Base-by-base conservation (phyloP, 768 basidiomycete species). In the Agaricus sinodeliciosus region DNA sequence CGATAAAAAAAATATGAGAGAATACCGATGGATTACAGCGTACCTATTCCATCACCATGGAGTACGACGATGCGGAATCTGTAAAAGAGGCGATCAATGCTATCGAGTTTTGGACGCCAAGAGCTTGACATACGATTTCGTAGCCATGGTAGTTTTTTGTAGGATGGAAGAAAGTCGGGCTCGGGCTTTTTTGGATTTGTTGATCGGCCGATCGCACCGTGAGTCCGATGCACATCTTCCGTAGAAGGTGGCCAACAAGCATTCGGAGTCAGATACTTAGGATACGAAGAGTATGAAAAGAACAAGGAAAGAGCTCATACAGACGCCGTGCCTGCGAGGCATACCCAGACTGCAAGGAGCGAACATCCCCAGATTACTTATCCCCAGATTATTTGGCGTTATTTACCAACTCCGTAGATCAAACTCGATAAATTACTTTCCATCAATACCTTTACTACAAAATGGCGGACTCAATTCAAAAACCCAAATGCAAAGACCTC, bases 1-100 rank as follows among this genome's bases (percentile, higher is more conserved):
- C 31, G 13, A 22, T 39, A 35, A 49, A 26, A 41, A 8, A 48
- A 26, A 15, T 26, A 42, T 40, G 48, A 44, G 25, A 45, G 47
- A 46, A 34, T 12, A 35, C 48, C 49, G 34, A 55, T 76, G 3
- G 31, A 31, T 31, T 11, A 31, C 7, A 31, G 6, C 31, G 40
- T 63, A 92, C 94, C 95, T 61, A 99, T 98, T 56, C 96, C 96
- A 70, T 99, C 96, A 48, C 96, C 96, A n/a, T 87, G 85, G 40
- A 99, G 83, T 49, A 94, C 79, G 34, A 84, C 89, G 65, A 99
- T 81, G 57, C 85, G 85, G 69, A 89, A 96, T 49, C 94, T 94
- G 60, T 9, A 5, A 31, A 26, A 54, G 48, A 25, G 37, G 15
- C 7, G 15, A 6, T 48, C 59, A 18, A 48, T 46, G 35, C 25